These are phyloP conservation scores for Salvia sclarea DNA, from an alignment of 305 asterid genomes.

Conservation along the genomic window DNA sequence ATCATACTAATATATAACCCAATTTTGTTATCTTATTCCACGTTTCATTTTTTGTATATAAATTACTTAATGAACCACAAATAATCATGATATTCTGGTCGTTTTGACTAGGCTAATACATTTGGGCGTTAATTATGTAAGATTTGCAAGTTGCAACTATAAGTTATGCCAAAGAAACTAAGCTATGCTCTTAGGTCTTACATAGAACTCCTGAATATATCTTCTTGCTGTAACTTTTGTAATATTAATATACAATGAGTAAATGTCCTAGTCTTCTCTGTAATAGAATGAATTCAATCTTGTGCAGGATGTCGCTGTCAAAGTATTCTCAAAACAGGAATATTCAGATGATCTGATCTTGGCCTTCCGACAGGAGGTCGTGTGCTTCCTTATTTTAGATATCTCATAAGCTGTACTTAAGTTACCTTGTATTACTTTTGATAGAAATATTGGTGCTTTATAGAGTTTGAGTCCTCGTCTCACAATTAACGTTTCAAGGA, in stretches of 20 bases:
- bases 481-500: conserved; percentile 4
- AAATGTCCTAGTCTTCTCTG: conserved; percentile 12
- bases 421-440: conserved; percentile 11
- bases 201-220: background rate
- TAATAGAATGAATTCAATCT: conserved; percentile 23
- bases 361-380: conserved; percentile 87
- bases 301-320: conserved; percentile 43
- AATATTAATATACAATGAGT: background rate
- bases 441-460: background rate
- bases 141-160: conserved; percentile 6
- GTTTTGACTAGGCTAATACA: background rate
- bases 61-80: background rate
- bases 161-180: conserved; percentile 18
- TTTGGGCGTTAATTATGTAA: background rate
- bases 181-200: conserved; percentile 1
- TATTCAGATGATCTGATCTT: conserved; percentile 45
- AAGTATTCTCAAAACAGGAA: conserved; percentile 44
- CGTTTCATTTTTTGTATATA: background rate
- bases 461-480: background rate
- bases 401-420: background rate
- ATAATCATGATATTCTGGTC: conserved; percentile 6
- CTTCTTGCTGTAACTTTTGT: background rate
- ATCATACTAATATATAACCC: background rate
- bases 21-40: conserved; percentile 1
- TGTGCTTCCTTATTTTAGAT: conserved; percentile 15